Conservation (phyloP, 208 protist species). For the Acanthamoeba castellanii region DNA sequence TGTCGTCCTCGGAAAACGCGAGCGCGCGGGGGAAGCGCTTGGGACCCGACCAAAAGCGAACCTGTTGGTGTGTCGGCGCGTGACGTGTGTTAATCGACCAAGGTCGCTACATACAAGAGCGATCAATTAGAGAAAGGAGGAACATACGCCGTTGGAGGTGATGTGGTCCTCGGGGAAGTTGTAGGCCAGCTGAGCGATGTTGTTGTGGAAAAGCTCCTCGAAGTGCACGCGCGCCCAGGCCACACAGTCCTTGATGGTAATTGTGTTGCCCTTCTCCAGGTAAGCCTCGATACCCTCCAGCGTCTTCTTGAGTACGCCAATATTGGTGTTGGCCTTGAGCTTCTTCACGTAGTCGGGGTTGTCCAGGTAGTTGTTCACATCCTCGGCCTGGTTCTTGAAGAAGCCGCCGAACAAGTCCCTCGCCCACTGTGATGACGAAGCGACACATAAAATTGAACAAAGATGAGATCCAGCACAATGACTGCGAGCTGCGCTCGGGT, state of each 20-base stretch:
- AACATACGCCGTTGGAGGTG: conserved; percentile 77
- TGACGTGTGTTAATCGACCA: not conserved
- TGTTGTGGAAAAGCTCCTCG: conserved; percentile 96
- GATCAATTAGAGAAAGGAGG: not conserved
- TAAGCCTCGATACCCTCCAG: conserved; percentile 61
- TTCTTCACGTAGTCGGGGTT: not conserved
- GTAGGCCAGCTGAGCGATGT: conserved; percentile 97
- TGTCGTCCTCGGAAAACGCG: conserved; percentile 88
- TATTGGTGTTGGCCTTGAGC: not conserved
- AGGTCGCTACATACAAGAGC: not conserved
- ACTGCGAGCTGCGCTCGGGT: not conserved
- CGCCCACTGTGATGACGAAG: conserved; percentile 86
- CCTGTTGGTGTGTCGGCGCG: not conserved
- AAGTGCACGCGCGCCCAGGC: conserved; percentile 95
- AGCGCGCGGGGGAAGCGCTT: conserved; percentile 93
- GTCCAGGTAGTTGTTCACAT: conserved; percentile 86
- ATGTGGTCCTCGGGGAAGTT: conserved; percentile 98
- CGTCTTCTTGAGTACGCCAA: conserved; percentile 33
- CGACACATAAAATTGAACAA: no score
- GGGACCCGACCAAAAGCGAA: conserved; percentile 92
- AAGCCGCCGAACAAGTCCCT: conserved; percentile 90
- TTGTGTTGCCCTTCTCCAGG: conserved; percentile 88
- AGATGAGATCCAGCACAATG: no score
- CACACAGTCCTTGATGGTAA: conserved; percentile 95
- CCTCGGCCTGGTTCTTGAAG: conserved; percentile 87